Base-by-base conservation (phyloP, 768 basidiomycete genomes). In the Chiua virens region DNA sequence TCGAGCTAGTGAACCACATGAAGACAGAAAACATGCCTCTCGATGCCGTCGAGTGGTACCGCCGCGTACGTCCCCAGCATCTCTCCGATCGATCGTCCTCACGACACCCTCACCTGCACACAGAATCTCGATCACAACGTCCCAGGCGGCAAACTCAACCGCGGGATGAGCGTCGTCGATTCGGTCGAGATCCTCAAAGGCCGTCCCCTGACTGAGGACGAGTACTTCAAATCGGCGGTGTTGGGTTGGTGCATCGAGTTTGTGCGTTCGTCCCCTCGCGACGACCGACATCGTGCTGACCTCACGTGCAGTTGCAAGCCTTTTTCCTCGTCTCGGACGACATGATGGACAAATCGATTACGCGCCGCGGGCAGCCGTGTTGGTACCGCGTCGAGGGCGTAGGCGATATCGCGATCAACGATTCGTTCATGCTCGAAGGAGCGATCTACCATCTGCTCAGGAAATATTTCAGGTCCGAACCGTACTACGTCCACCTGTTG, bases 321-420 rank as follows among this genome's bases (percentile, higher is more conserved):
- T 97, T 87, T 73, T 97, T 97, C 84, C 83, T 98, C 46, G 92
- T 96, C 47, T 81, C 92, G 5, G 92, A 99, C 71, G 96, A 98
- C 70, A 94, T 98, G 63, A 99, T 99, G 97, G 96, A 99, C 66
- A 69, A 79, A 18, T 92, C 89, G 42, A 87, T 98, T 60, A 98
- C 96, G 13, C 87, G 96, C 22, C 86, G 96, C 10, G 86, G 88
- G 5, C 95, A 97, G 70, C 89, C 94, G 2, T 99, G 96, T 73
- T 99, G 92, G 91, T 98, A 96, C 75, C 80, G 75, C 42, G 68
- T 82, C 36, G 75, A 78, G 49, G 74, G 73, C 15, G 63, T 69
- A 54, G 85, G 85, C 41, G 84, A 85, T 71, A 83, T 97, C 55
- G 94, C 97, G 6, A 88, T 98, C 75, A 98, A 98, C 76, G 95